Conservation (phyloP, 352 stramenopile genomes). For the Pythium grandisporangium region DNA sequence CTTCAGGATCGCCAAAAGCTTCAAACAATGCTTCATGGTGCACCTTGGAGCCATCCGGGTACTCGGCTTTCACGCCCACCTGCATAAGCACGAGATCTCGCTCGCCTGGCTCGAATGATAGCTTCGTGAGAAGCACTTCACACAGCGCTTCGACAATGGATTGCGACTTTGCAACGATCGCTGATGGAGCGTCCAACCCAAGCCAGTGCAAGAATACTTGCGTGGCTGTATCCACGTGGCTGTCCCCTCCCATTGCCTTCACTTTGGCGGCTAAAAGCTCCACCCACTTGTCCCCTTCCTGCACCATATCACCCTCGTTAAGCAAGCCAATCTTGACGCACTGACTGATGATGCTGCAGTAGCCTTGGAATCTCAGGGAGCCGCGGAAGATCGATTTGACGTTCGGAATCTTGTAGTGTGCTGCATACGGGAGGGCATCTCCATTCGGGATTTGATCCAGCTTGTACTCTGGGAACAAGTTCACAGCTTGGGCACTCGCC, state of each 20-base stretch:
- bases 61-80: conserved; percentile 26
- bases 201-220: conserved; percentile 29
- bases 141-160: conserved; percentile 28
- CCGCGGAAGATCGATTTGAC: conserved; percentile 66
- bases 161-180: conserved; percentile 11
- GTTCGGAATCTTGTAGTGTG: conserved; percentile 75
- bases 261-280: conserved; percentile 29
- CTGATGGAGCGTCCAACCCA: conserved; percentile 10
- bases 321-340: conserved; percentile 69
- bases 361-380: conserved; percentile 80
- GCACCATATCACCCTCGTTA: conserved; percentile 16
- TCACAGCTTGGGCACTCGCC: conserved; percentile 17
- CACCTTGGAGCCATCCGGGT: conserved; percentile 29
- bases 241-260: conserved; percentile 7
- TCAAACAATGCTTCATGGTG: conserved; percentile 45
- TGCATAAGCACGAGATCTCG: conserved; percentile 73
- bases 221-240: conserved; percentile 10
- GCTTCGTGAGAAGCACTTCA: conserved; percentile 40
- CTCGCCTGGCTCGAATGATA: conserved; percentile 52
- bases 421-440: conserved; percentile 68
- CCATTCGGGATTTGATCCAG: conserved; percentile 86
- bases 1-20: conserved; percentile 28
- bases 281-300: conserved; percentile 20
- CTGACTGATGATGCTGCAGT: conserved; percentile 51
- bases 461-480: conserved; percentile 48